Conservation (phyloP, 163 green algal species). For the Scenedesmus sp. region DNA sequence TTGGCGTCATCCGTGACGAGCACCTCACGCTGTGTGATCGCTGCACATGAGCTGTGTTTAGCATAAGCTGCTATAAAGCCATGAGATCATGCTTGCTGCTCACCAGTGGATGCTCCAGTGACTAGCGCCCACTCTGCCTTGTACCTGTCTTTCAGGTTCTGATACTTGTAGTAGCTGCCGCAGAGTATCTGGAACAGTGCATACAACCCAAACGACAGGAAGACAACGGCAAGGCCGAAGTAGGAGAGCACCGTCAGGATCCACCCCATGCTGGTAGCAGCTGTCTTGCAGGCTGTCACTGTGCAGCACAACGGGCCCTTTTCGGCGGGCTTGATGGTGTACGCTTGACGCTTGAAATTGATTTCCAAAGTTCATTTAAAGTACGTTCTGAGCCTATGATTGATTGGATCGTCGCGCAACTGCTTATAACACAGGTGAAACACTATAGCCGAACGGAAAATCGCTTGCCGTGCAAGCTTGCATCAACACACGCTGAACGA, state of each 20-base stretch:
- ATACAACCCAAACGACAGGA: constrained; percentile 64
- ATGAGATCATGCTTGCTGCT: not conserved
- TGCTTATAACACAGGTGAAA: not conserved
- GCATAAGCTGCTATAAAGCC: not conserved
- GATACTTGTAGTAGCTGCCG: constrained; percentile 76
- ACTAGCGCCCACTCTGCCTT: constrained; percentile 94
- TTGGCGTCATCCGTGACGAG: no score
- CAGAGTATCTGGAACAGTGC: constrained; percentile 74
- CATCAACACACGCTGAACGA: not conserved
- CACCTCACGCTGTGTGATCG: no score
- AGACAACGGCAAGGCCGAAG: constrained; percentile 22
- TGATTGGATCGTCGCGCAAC: not conserved
- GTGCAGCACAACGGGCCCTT: not conserved
- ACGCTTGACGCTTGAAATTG: not conserved
- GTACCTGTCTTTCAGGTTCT: constrained; percentile 93
- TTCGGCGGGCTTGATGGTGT: not conserved
- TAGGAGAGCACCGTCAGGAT: constrained; percentile 6
- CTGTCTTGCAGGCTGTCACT: not conserved
- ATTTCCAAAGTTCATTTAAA: not conserved
- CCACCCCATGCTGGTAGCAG: constrained; percentile 1
- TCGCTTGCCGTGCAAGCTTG: not conserved
- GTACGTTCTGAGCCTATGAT: no score
- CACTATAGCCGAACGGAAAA: not conserved
- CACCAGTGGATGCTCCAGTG: constrained; percentile 92
- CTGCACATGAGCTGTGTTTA: no score